These are phyloP conservation scores for Coemansia sp. DNA, from an alignment of 371 early-diverging fungal genomes.

Conservation along the genomic window DNA sequence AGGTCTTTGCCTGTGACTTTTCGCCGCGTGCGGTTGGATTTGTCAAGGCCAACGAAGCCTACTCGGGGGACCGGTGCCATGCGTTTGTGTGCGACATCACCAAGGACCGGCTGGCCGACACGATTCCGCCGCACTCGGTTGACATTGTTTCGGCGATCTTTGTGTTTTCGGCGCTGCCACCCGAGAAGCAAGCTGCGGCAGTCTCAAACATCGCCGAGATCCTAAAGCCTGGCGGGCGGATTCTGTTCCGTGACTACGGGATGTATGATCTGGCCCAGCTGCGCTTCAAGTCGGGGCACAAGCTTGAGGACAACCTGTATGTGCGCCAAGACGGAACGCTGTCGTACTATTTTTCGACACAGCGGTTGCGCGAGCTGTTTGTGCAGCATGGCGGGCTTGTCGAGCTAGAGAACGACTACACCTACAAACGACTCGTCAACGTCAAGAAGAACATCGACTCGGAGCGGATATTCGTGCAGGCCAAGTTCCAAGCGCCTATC, in stretches of 20 bases:
- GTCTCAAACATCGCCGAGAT: slow-evolving; percentile 67
- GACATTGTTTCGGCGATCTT: slow-evolving; percentile 81
- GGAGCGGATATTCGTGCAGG: slow-evolving; percentile 88
- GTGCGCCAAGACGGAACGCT: slow-evolving; percentile 85
- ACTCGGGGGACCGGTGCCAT: slow-evolving; percentile 63
- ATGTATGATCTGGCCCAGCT: slow-evolving; percentile 87
- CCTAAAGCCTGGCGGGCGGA: slow-evolving; percentile 72
- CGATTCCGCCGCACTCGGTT: slow-evolving; percentile 64
- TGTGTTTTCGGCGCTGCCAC: slow-evolving; percentile 84
- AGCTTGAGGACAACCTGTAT: slow-evolving; percentile 79
- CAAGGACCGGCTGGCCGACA: slow-evolving; percentile 60
- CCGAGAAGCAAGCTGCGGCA: slow-evolving; percentile 71
- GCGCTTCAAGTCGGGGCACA: slow-evolving; percentile 78
- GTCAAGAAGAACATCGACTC: slow-evolving; percentile 71
- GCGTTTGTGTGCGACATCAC: slow-evolving; percentile 88
- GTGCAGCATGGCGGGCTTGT: slow-evolving; percentile 70
- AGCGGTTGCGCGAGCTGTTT: slow-evolving; percentile 64
- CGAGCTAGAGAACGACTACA: slow-evolving; percentile 69
- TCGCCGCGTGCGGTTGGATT: slow-evolving; percentile 76
- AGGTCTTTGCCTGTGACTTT: slow-evolving; percentile 83
- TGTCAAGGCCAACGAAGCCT: slow-evolving; percentile 67
- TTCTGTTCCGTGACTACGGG: slow-evolving; percentile 89
- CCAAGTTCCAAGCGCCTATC: slow-evolving; percentile 63
- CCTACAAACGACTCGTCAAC: slow-evolving; percentile 80
- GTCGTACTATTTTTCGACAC: slow-evolving; percentile 48